Percentiles rank a stretch among this genome's conserved stretches.
phyloP scores from a whole-genome alignment of 805 yeast genomes.

The Grigorovia yakushimaensis region DNA sequence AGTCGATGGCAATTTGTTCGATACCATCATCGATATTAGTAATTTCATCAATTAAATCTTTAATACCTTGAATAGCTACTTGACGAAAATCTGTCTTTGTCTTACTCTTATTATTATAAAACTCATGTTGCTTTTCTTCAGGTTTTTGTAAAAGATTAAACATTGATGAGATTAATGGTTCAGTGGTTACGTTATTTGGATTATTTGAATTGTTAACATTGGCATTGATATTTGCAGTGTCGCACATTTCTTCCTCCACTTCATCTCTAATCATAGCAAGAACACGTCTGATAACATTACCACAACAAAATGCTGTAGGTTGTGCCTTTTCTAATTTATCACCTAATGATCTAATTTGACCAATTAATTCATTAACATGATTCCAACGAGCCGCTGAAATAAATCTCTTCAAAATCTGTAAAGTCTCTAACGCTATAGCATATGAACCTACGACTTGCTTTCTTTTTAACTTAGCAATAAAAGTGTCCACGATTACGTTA shows the following conservation, averaged over 20 bases:
- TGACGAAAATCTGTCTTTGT: constrained; percentile 60
- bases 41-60: constrained; percentile 87
- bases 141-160: constrained; percentile 67
- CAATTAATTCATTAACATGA: constrained; percentile 60
- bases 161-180: constrained; percentile 71
- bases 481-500: constrained; percentile 24
- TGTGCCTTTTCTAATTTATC: constrained; percentile 61
- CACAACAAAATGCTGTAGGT: constrained; percentile 81
- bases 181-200: constrained; percentile 16
- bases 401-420: constrained; percentile 78
- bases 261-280: constrained; percentile 83
- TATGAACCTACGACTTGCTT: constrained; percentile 77
- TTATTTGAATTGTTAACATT: constrained; percentile 2
- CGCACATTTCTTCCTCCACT: constrained; percentile 41
- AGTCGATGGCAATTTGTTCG: constrained; percentile 81
- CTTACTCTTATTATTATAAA: constrained; percentile 5
- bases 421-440: constrained; percentile 74
- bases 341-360: constrained; percentile 67
- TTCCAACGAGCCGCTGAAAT: constrained; percentile 86
- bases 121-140: constrained; percentile 15
- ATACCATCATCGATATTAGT: constrained; percentile 82
- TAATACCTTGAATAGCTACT: constrained; percentile 81
- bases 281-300: constrained; percentile 85
- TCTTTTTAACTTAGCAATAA: constrained; percentile 58
- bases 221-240: constrained; percentile 2